Percentiles rank a stretch among this genome's conserved stretches.
Conservation (phyloP, 1,284 basidiomycete species). For the Apiotrichum mycotoxinovorans region DNA sequence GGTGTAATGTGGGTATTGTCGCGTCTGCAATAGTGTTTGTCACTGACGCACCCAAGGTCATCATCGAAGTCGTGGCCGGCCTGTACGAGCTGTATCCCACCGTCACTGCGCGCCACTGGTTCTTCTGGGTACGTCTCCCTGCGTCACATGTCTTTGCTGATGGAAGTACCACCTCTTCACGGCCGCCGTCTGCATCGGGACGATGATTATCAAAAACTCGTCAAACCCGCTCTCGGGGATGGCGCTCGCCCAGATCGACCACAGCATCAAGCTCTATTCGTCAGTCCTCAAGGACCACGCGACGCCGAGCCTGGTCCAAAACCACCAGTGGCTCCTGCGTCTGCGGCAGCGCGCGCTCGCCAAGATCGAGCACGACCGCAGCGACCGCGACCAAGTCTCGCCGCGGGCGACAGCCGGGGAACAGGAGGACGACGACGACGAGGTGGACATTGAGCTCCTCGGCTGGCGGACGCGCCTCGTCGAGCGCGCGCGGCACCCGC, state of each 20-base stretch:
- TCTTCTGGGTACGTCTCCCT: conserved; percentile 29
- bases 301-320: conserved; percentile 22
- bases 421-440: conserved; percentile 5
- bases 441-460: conserved; percentile 23
- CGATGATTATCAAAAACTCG: conserved; percentile 24
- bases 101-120: conserved; percentile 35
- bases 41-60: background rate
- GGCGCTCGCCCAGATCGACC: conserved; percentile 23
- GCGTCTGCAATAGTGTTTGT: background rate
- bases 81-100: conserved; percentile 29
- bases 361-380: conserved; percentile 14
- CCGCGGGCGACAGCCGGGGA: background rate
- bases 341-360: conserved; percentile 22
- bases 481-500: conserved; percentile 15
- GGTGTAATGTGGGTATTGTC: conserved; percentile 30
- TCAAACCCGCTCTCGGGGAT: conserved; percentile 19
- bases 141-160: background rate
- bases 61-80: conserved; percentile 21
- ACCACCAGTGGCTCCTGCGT: conserved; percentile 31
- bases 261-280: conserved; percentile 26
- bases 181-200: conserved; percentile 33
- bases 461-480: conserved; percentile 38
- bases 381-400: background rate
- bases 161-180: conserved; percentile 36
- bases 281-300: conserved; percentile 18